Conservation (phyloP, 148 eudicot genomes). For the Suaeda aralocaspica region DNA sequence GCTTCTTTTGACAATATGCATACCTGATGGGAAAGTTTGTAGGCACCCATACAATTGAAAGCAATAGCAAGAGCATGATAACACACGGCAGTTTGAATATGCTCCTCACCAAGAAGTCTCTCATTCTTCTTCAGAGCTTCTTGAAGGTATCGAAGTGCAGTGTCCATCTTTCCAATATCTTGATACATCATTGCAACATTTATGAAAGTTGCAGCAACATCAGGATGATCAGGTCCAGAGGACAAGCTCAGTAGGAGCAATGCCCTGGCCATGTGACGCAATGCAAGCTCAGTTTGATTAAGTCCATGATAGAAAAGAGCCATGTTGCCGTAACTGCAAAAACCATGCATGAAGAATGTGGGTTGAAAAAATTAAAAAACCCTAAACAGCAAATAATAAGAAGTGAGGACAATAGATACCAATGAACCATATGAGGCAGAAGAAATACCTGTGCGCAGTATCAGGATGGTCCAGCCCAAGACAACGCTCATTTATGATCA, state of each 20-base stretch:
- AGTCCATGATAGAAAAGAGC: conserved; percentile 97
- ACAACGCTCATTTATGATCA: conserved; percentile 95
- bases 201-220: conserved; percentile 92
- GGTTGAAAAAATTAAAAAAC: not conserved
- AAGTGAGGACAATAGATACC: not conserved
- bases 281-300: conserved; percentile 90
- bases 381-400: not conserved
- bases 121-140: conserved; percentile 93
- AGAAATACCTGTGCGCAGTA: conserved; percentile 84
- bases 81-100: conserved; percentile 97
- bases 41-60: conserved; percentile 88
- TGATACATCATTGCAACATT: conserved; percentile 99
- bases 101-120: conserved; percentile 89
- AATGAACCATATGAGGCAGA: not conserved
- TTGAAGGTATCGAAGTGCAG: conserved; percentile 94
- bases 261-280: conserved; percentile 93
- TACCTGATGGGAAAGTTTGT: conserved; percentile 92
- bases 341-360: not conserved
- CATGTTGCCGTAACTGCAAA: conserved; percentile 94
- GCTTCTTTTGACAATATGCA: not conserved
- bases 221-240: conserved; percentile 97
- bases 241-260: conserved; percentile 80
- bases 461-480: conserved; percentile 97
- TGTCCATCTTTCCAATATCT: conserved; percentile 85
- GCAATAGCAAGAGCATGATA: conserved; percentile 98